A percentile compares a stretch with the other conserved stretches of the same genome.
These are phyloP conservation scores for Fusarium xylarioides DNA, from an alignment of 2,329 filamentous ascomycete species.

Conservation along the genomic window DNA sequence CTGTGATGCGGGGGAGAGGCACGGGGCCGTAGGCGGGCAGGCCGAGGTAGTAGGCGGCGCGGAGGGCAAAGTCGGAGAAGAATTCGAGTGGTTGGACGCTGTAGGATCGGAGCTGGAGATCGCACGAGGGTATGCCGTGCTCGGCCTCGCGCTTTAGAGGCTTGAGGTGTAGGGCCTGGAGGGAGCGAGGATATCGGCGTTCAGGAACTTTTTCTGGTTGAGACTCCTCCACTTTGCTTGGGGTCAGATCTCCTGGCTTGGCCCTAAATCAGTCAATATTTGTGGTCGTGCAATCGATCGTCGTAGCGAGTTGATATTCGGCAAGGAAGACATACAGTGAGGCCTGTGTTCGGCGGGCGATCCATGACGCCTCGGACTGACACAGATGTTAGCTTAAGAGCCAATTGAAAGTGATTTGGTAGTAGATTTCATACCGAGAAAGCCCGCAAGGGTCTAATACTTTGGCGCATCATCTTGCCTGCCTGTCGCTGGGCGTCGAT, in stretches of 20 bases:
- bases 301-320: not conserved
- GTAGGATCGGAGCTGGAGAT: conserved; percentile 93
- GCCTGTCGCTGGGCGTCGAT: conserved; percentile 36
- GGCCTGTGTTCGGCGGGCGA: conserved; percentile 38
- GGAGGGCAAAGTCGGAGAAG: conserved; percentile 92
- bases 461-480: conserved; percentile 46
- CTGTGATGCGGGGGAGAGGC: conserved; percentile 83
- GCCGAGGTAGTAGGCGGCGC: conserved; percentile 92
- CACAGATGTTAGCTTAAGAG: conserved; percentile 7
- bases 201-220: conserved; percentile 20
- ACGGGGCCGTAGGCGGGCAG: conserved; percentile 87
- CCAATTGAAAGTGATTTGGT: not conserved
- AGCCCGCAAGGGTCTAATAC: conserved; percentile 37
- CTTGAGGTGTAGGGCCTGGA: conserved; percentile 86
- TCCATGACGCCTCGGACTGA: conserved; percentile 38
- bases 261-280: conserved; percentile 27
- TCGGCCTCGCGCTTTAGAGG: conserved; percentile 79
- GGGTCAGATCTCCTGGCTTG: conserved; percentile 23
- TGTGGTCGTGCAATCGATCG: not conserved
- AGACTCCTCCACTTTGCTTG: conserved; percentile 21
- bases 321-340: conserved; percentile 38
- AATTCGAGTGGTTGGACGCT: conserved; percentile 90
- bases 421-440: conserved; percentile 32
- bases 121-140: conserved; percentile 84
- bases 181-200: conserved; percentile 74